Evolutionary conservation across 805 yeast genomes (phyloP).

Genomic region (Teunomyces aglyptinius): DNA sequence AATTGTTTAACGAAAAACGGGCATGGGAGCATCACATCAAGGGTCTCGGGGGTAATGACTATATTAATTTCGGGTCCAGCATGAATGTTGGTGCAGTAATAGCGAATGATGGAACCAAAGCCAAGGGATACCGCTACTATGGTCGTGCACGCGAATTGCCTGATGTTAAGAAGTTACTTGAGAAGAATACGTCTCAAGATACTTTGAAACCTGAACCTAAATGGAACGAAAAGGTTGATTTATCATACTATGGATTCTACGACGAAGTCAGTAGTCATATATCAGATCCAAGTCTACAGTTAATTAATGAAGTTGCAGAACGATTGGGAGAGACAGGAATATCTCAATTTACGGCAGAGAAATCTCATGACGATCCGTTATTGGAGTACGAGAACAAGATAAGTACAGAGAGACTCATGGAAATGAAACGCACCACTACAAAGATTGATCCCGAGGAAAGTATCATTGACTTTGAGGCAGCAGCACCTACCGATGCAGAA

Average conservation of each 20-base stretch:
- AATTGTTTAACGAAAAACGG: constrained; percentile 59
- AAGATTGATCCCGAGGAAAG: constrained; percentile 6
- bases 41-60: constrained; percentile 73
- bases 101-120: constrained; percentile 18
- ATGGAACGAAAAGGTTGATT: constrained; percentile 19
- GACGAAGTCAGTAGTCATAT: constrained; percentile 21
- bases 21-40: constrained; percentile 79
- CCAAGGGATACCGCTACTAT: constrained; percentile 67
- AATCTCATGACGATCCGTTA: constrained; percentile 16
- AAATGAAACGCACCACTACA: constrained; percentile 5
- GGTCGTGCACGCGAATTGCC: constrained; percentile 83
- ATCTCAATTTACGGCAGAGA: neutral
- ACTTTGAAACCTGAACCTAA: constrained; percentile 11
- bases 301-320: constrained; percentile 13
- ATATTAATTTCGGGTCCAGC: constrained; percentile 32
- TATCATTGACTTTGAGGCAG: constrained; percentile 20
- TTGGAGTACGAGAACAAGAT: constrained; percentile 27
- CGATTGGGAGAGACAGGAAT: constrained; percentile 9
- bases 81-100: constrained; percentile 17
- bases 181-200: constrained; percentile 20
- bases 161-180: constrained; percentile 49
- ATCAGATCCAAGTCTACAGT: neutral
- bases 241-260: constrained; percentile 44
- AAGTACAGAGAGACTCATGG: constrained; percentile 17
- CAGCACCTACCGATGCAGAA: constrained; percentile 34